These are phyloP conservation scores for Rhodotorula babjevae DNA, from an alignment of 768 basidiomycete genomes.

Conservation along the genomic window DNA sequence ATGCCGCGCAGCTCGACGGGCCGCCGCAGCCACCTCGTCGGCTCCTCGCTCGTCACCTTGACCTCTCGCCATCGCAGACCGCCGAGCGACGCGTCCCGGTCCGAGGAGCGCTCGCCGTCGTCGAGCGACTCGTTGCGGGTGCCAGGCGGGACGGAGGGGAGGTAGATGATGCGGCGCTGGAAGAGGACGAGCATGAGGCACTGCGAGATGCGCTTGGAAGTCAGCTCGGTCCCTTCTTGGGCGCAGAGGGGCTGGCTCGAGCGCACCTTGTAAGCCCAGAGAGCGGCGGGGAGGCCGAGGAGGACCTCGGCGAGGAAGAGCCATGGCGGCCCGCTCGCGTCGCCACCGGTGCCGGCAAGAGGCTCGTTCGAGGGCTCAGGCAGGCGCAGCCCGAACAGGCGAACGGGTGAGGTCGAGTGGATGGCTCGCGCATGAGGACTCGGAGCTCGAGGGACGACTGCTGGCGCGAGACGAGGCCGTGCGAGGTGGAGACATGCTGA, in stretches of 20 bases:
- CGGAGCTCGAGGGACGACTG: background rate
- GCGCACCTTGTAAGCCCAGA: conserved; percentile 53
- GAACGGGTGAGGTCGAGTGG: background rate
- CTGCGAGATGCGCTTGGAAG: conserved; percentile 39
- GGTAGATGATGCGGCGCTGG: conserved; percentile 56
- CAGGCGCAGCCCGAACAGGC: background rate
- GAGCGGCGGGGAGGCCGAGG: conserved; percentile 48
- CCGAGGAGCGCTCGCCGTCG: background rate
- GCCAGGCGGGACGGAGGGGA: conserved; percentile 53
- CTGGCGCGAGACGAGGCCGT: no score
- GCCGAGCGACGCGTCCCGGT: conserved; percentile 39
- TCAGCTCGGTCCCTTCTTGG: rapidly evolving
- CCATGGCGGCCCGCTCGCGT: background rate
- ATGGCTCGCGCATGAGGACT: background rate
- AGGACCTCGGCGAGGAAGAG: conserved; percentile 39
- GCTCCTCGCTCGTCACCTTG: conserved; percentile 36
- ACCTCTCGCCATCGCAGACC: conserved; percentile 46
- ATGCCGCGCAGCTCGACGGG: conserved; percentile 43
- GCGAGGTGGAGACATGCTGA: no score
- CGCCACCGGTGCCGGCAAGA: conserved; percentile 8
- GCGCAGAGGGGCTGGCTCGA: background rate
- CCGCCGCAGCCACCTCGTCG: conserved; percentile 16
- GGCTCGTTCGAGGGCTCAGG: conserved; percentile 26
- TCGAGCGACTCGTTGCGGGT: conserved; percentile 49
- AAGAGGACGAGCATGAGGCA: conserved; percentile 54